Base-by-base conservation (phyloP, 768 basidiomycete genomes). In the Pseudohyphozyma bogoriensis region DNA sequence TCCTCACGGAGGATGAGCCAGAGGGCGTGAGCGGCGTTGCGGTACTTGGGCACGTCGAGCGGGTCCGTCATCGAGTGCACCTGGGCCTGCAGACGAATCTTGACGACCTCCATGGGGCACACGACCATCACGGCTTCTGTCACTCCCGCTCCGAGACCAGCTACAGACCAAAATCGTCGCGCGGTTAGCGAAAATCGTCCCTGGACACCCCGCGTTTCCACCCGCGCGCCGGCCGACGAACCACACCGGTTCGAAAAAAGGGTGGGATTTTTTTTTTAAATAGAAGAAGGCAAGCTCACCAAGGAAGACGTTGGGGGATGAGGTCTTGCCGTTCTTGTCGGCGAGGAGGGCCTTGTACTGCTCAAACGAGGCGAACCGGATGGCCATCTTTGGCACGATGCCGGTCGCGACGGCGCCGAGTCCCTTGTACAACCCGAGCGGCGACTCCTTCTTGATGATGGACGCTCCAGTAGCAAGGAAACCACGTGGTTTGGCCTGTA, bases 371-470 rank as follows among this genome's bases (percentile, higher is more conserved):
- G 93, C 92, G 73, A 97, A 99, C 37, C 95, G 86, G 72, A 91
- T 96, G 51, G 90, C 90, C 95, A 99, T 99, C 78, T 99, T 99
- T 1, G 95, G 95, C 11, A 96, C 89, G 73, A 99, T 99, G 15
- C 95, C 95, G 15, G 88, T 85, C 49, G 93, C 78, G 45, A 99
- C 95, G 12, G 95, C 95, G 26, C 95, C 95, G 39, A 99, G 82
- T 4, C 70, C 95, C 73, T 99, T 99, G 82, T 97, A 99, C 40
- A 99, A 76, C 3, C 95, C 95, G 40, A 97, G 80, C 0, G 90
- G 89, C 4, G 92, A 92, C 76, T 99, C 95, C 57, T 90, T 82
- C 60, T 79, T 80, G 29, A 89, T 83, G 63, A 99, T 99, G 72
- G 85, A 83, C 15, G 80, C 76, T 3, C 89, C 95, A 0, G 95